A percentile compares a stretch with the other conserved stretches of the same genome.
phyloP scores from a whole-genome alignment of 495 filamentous ascomycete species.

The Filosporella fistucella region DNA sequence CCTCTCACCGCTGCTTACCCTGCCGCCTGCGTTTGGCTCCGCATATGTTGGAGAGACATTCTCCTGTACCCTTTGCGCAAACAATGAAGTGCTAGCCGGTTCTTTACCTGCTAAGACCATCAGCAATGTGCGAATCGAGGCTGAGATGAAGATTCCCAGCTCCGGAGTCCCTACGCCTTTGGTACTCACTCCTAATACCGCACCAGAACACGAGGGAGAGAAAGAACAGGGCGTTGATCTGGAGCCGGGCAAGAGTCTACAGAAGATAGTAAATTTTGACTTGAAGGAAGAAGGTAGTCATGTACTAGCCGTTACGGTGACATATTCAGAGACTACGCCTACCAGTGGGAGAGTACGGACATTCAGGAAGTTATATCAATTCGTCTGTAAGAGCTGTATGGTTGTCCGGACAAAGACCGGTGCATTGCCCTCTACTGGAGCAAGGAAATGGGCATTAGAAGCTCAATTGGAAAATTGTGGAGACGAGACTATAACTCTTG shows the following conservation, averaged over 20 bases:
- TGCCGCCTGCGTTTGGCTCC: slow-evolving; percentile 87
- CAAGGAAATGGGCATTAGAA: slow-evolving; percentile 61
- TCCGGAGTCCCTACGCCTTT: slow-evolving; percentile 21
- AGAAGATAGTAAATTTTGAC: slow-evolving; percentile 80
- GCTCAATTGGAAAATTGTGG: slow-evolving; percentile 94
- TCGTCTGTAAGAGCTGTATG: slow-evolving; percentile 82
- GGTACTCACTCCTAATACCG: slow-evolving; percentile 19
- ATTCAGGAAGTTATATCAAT: slow-evolving; percentile 96
- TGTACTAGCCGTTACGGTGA: slow-evolving; percentile 89
- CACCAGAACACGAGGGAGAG: slow-evolving; percentile 12
- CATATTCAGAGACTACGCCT: slow-evolving; percentile 69
- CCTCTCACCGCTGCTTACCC: slow-evolving; percentile 62
- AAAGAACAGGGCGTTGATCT: slow-evolving; percentile 42
- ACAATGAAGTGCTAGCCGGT: slow-evolving; percentile 63
- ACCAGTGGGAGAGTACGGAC: slow-evolving; percentile 71
- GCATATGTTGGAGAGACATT: slow-evolving; percentile 97
- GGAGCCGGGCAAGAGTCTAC: slow-evolving; percentile 63
- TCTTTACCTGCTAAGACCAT: slow-evolving; percentile 47
- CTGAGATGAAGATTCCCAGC: slow-evolving; percentile 88
- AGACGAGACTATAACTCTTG: slow-evolving; percentile 58
- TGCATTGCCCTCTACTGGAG: slow-evolving; percentile 36
- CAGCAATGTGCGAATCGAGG: slow-evolving; percentile 73
- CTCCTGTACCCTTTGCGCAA: slow-evolving; percentile 87
- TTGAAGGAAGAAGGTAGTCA: slow-evolving; percentile 93
- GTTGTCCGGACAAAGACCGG: slow-evolving; percentile 87